Evolutionary conservation across 306 rosid species (phyloP), one percentile per base, ranked within the genome.

Genomic region (Glycine latifolia): DNA sequence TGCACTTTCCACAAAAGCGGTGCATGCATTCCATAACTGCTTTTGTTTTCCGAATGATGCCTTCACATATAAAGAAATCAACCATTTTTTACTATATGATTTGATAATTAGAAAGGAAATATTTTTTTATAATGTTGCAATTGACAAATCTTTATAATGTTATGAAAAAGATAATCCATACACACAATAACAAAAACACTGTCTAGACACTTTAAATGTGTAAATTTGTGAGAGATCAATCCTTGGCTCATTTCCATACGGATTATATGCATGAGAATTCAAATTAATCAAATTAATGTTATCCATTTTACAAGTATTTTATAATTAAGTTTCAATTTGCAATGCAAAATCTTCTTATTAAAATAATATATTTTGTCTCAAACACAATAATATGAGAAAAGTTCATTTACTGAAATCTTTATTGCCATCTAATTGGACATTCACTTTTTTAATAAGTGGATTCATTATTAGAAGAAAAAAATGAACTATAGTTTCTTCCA

Each of bases 1-100:
- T 47, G 52, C 52, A 47, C 12, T 47, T 10, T 47, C 10, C 52
- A 47, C 52, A 47, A 9, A 47, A 47, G 52, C 52, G 52, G 10
- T 47, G 52, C 52, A 47, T 10, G 52, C 12, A 47, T 47, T 47
- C 52, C 52, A 47, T 10, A 9, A 47, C 52, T 2, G 12, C 52
- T 47, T 1, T 89, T 80, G 97, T 94, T 77, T 91, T 94, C 62
- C 92, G 86, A 54, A 94, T 92, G 83, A 94, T 94, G 72, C 98
- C 98, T 92, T 56, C 77, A 85, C 62, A 84, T 16, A 82, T 16
- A 47, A 83, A 75, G 43, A 54, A 58, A 67, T 47, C 17, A 81
- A 63, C 71, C 37, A 72, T 53, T 4, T 10, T 8, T 69, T 75
- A 55, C 17, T 13, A 15, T 31, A 79, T 15, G 8, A 75, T 58